These are phyloP conservation scores for Exophiala lecanii-corni DNA, from an alignment of 2,329 filamentous ascomycete genomes.

Conservation along the genomic window DNA sequence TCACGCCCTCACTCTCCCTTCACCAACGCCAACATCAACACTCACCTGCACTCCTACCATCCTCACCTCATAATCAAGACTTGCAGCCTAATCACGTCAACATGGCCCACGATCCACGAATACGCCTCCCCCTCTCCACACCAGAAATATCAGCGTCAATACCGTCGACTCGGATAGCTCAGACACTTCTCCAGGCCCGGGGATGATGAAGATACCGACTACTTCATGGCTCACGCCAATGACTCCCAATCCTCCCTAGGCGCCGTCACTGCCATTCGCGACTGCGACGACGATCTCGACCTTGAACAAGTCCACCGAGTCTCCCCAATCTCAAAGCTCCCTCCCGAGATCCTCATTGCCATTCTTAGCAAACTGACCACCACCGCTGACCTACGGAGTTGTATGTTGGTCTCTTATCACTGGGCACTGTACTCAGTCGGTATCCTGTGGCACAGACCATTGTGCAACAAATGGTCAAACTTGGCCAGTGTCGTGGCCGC, in stretches of 20 bases:
- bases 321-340: conserved; percentile 77
- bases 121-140: conserved; percentile 23
- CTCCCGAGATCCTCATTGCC: conserved; percentile 89
- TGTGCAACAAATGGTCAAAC: conserved; percentile 81
- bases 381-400: conserved; percentile 72
- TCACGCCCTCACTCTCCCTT: background rate
- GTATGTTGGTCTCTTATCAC: conserved; percentile 88
- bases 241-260: conserved; percentile 91
- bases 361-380: conserved; percentile 81
- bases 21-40: background rate
- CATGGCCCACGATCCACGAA: conserved; percentile 24
- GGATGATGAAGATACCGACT: conserved; percentile 89
- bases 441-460: conserved; percentile 88
- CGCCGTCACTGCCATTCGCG: conserved; percentile 65
- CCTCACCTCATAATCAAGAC: background rate
- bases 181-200: conserved; percentile 44
- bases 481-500: conserved; percentile 76
- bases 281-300: conserved; percentile 56
- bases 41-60: background rate
- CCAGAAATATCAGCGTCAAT: conserved; percentile 22
- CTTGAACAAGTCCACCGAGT: conserved; percentile 58
- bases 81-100: conserved; percentile 12
- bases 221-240: conserved; percentile 75
- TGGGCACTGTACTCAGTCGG: conserved; percentile 93
- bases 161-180: conserved; percentile 27